Evolutionary conservation across 2,329 filamentous ascomycete species (phyloP).

Genomic region (Claviceps sp.): DNA sequence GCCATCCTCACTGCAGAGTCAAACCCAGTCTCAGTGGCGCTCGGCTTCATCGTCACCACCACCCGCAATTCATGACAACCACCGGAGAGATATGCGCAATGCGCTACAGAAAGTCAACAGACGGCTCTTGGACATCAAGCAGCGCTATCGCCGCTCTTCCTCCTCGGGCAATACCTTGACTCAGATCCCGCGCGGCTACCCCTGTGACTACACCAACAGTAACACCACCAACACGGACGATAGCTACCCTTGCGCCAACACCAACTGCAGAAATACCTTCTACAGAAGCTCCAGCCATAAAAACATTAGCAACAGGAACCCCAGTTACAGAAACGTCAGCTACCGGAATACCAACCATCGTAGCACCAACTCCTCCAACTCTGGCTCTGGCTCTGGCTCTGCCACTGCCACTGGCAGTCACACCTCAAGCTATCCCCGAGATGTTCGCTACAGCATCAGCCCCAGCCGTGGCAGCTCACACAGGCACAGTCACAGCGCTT

Average conservation of each 20-base stretch:
- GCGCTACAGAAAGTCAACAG: background rate
- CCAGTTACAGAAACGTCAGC: background rate
- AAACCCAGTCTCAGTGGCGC: background rate
- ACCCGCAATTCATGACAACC: too few relatives aligned
- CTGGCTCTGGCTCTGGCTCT: too few relatives aligned
- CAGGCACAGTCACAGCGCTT: background rate
- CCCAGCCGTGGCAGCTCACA: background rate
- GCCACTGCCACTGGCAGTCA: too few relatives aligned
- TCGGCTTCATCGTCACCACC: background rate
- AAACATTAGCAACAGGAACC: background rate
- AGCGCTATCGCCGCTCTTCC: background rate
- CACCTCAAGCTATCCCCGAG: background rate
- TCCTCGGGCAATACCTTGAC: background rate
- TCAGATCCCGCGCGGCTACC: too few relatives aligned
- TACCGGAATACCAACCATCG: background rate
- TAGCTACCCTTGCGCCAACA: background rate
- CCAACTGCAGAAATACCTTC: background rate
- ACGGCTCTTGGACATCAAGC: background rate
- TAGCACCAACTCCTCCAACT: background rate
- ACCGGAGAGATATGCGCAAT: background rate
- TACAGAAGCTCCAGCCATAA: background rate
- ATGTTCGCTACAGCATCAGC: background rate
- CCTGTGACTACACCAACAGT: too few relatives aligned
- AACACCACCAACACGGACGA: too few relatives aligned
- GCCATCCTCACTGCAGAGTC: constrained; percentile 9